These are phyloP conservation scores for Diversispora epigaea DNA, from an alignment of 192 early-diverging fungal genomes.

Conservation along the genomic window DNA sequence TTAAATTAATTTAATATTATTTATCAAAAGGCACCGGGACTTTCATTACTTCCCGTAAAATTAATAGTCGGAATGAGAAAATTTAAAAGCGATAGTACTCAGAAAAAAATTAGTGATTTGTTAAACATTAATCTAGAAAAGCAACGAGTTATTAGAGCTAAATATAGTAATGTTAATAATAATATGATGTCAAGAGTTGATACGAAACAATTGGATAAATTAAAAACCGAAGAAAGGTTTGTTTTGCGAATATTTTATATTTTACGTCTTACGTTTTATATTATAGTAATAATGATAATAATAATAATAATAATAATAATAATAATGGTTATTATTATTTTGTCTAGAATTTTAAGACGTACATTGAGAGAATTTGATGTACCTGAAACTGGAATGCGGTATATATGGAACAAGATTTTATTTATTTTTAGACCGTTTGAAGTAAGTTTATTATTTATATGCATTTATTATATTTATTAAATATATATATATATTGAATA, in stretches of 20 bases:
- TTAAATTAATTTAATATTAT: too few species aligned
- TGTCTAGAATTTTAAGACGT: not conserved
- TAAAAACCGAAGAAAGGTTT: constrained; percentile 4
- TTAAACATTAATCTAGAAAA: constrained; percentile 2
- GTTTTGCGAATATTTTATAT: not conserved
- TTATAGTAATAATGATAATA: not conserved
- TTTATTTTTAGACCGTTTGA: constrained; percentile 3
- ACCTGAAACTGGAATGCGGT: not conserved
- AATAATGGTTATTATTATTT: not conserved
- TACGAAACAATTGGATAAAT: not conserved
- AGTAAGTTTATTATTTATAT: not conserved
- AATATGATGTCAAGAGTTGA: not conserved
- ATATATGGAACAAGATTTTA: constrained; percentile 7
- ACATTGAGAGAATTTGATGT: not conserved
- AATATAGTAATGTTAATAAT: not conserved
- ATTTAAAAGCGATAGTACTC: not conserved
- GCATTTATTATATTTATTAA: not conserved
- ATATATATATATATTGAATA: too few species aligned
- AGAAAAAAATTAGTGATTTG: not conserved
- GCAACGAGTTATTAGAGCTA: constrained; percentile 2
- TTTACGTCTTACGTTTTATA: not conserved
- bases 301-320: not conserved
- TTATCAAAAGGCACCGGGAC: not conserved
- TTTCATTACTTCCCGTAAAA: constrained; percentile 1
- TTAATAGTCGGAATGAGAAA: not conserved